Conservation (phyloP, 768 basidiomycete genomes). For the Russula foetens region DNA sequence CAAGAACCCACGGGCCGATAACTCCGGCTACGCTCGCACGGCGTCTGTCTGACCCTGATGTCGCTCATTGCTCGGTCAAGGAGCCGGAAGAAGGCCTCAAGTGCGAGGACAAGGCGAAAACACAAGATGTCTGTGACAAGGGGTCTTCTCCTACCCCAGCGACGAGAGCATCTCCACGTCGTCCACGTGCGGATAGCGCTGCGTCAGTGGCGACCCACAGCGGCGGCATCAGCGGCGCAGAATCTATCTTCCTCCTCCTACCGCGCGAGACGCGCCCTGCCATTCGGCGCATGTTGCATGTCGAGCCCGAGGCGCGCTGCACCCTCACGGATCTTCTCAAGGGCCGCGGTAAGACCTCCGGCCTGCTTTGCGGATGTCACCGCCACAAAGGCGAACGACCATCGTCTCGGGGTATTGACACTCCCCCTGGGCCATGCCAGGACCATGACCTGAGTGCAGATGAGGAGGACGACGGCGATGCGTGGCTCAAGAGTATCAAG, state of each 20-base stretch:
- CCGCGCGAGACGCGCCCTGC: slow-evolving; percentile 89
- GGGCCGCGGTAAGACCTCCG: slow-evolving; percentile 66
- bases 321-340: slow-evolving; percentile 88
- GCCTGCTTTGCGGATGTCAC: slow-evolving; percentile 75
- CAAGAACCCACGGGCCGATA: slow-evolving; percentile 15
- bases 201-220: slow-evolving; percentile 57
- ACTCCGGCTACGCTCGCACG: neutral
- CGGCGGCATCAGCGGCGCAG: slow-evolving; percentile 55
- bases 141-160: slow-evolving; percentile 11
- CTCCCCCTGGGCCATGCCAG: slow-evolving; percentile 38
- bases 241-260: slow-evolving; percentile 92
- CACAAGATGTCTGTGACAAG: neutral
- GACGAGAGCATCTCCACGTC: neutral
- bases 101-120: neutral
- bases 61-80: slow-evolving; percentile 9
- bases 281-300: slow-evolving; percentile 86
- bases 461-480: slow-evolving; percentile 76
- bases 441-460: slow-evolving; percentile 60
- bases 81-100: slow-evolving; percentile 17
- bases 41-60: neutral
- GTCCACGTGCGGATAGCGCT: slow-evolving; percentile 27
- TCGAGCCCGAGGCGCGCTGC: slow-evolving; percentile 83
- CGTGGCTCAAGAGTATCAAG: slow-evolving; percentile 74
- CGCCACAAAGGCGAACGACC: slow-evolving; percentile 17
- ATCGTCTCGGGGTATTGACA: slow-evolving; percentile 33